These are phyloP conservation scores for Alternaria brassicae DNA, from an alignment of 2,329 filamentous ascomycete genomes.

Conservation along the genomic window DNA sequence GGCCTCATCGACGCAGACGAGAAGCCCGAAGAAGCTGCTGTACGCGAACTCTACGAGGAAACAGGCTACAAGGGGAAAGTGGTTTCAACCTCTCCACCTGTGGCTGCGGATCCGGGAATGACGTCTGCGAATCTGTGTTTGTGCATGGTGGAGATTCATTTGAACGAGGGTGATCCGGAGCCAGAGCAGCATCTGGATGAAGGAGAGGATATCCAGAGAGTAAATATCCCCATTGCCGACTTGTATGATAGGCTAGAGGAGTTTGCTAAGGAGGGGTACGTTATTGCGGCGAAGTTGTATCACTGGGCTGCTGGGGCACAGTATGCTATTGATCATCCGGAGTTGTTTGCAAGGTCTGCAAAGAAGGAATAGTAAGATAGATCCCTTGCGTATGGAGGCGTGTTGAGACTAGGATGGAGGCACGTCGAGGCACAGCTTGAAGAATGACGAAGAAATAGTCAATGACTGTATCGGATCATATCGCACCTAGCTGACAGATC, in stretches of 20 bases:
- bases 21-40: constrained; percentile 62
- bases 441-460: too few species aligned
- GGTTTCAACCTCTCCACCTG: constrained; percentile 22
- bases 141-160: constrained; percentile 35
- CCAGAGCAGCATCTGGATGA: constrained; percentile 41
- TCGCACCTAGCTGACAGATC: too few species aligned
- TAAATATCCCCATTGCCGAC: constrained; percentile 32
- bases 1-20: constrained; percentile 59
- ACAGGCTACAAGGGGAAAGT: constrained; percentile 64
- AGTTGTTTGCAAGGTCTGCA: constrained; percentile 24
- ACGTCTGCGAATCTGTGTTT: constrained; percentile 36
- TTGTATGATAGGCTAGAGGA: constrained; percentile 31
- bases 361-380: constrained; percentile 2
- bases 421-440: background rate
- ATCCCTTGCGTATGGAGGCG: background rate
- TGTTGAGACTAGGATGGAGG: background rate
- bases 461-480: too few species aligned
- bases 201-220: constrained; percentile 39
- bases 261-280: constrained; percentile 34
- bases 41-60: constrained; percentile 67
- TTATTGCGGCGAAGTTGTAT: constrained; percentile 39
- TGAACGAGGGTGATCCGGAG: constrained; percentile 27
- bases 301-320: constrained; percentile 39
- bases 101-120: constrained; percentile 39
- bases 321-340: constrained; percentile 36